These are phyloP conservation scores for Suillus subluteus DNA, from an alignment of 768 basidiomycete species.

Conservation along the genomic window DNA sequence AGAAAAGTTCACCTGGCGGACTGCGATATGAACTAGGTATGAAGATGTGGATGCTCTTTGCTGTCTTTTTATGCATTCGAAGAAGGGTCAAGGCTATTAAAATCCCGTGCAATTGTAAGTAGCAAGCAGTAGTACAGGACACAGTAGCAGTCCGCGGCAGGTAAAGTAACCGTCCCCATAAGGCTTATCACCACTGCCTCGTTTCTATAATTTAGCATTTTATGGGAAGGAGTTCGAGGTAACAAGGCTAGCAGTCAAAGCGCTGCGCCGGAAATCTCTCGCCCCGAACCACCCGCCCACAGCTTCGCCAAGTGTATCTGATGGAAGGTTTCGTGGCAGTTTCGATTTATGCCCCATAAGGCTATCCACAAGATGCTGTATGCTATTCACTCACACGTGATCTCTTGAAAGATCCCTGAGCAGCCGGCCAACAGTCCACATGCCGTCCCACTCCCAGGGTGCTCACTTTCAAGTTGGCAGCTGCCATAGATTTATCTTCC, in stretches of 20 bases:
- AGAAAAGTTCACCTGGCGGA: neutral
- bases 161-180: neutral
- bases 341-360: neutral
- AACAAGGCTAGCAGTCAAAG: neutral
- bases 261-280: neutral
- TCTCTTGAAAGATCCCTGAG: neutral
- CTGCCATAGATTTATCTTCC: neutral
- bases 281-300: neutral
- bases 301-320: neutral
- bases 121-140: neutral
- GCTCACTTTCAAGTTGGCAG: neutral
- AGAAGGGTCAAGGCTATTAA: neutral
- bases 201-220: neutral
- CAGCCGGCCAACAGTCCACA: neutral
- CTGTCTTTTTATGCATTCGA: neutral
- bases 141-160: neutral
- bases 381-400: neutral
- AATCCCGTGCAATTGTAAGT: neutral
- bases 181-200: slow-evolving; percentile 10
- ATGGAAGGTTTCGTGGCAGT: neutral
- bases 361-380: neutral
- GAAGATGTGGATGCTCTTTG: neutral
- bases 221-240: neutral
- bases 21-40: neutral
- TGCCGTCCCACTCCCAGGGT: neutral